Base-by-base conservation (phyloP, 2,329 filamentous ascomycete genomes). In the Aspergillus latus region DNA sequence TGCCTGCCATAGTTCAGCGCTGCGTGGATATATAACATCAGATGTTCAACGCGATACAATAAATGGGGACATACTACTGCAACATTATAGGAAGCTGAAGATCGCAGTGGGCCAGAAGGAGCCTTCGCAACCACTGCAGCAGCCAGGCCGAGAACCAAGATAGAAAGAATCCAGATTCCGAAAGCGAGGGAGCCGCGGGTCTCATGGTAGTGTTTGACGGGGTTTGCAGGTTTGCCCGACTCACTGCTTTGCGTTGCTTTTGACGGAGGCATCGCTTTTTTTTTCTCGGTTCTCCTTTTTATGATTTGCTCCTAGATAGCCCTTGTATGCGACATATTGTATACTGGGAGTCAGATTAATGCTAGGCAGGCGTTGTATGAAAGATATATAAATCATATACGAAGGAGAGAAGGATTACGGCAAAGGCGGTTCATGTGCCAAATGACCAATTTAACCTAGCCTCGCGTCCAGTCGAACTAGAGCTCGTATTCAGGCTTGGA, bases 51-150 rank as follows among this genome's bases (percentile, higher is more conserved):
- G 42, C 11, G 1, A 13, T 5, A 13, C 10, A 11, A 34, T 5
- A 37, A 11, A 11, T 37, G 9, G n/a, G 7, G 21, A 16, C 29
- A 13, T 56, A 47, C 53, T n/a, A 26, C 47, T 5, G 53, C 40
- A n/a, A 50, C 39, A 28, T 56, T 56, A n/a, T 46, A 50, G 15
- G 30, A 21, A 28, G 52, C 52, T 26, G 52, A 46, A 4, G 39
- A 50, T 8, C 53, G 47, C 42, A 56, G 16, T 3, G 53, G 34
- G 15, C 53, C 36, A 43, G 15, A 9, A 11, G 39, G 11, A 11
- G 53, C 37, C 45, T 44, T 56, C 28, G 53, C 48, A 15, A 56
- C 43, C 28, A 56, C 21, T 13, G 47, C 47, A 21, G 46, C 53
- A 28, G 42, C 39, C 21, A 46, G 32, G 2, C 53, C 53, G 11